These are phyloP conservation scores for Metschnikowia baotianmanensis DNA, from an alignment of 805 yeast species.

Conservation along the genomic window DNA sequence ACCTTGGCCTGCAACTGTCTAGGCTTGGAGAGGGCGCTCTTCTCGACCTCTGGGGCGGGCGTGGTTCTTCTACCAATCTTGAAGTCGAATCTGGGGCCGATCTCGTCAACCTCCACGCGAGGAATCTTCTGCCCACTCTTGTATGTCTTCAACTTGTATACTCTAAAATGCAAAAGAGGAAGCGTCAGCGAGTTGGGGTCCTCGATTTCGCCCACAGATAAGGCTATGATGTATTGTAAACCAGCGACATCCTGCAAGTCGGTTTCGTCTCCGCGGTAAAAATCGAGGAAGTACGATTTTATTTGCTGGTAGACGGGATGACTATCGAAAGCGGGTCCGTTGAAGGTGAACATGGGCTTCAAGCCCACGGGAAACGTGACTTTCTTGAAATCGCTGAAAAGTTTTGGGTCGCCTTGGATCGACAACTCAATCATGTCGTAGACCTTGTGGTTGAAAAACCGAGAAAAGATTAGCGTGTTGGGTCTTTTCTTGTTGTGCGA, in stretches of 20 bases:
- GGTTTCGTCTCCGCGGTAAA: constrained; percentile 82
- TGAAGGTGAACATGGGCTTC: constrained; percentile 91
- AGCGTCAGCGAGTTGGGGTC: constrained; percentile 69
- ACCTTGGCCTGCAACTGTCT: constrained; percentile 77
- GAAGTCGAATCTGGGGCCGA: constrained; percentile 94
- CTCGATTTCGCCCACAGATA: constrained; percentile 72
- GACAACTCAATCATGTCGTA: constrained; percentile 93
- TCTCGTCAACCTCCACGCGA: constrained; percentile 89
- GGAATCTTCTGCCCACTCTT: constrained; percentile 87
- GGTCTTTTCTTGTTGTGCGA: constrained; percentile 89
- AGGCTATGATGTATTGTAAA: constrained; percentile 82
- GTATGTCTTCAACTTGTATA: constrained; percentile 78
- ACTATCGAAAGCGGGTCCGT: constrained; percentile 86
- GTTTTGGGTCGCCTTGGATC: constrained; percentile 60
- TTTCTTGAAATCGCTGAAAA: constrained; percentile 77
- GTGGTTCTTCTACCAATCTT: constrained; percentile 81
- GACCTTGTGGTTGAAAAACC: constrained; percentile 87
- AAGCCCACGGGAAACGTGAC: constrained; percentile 82
- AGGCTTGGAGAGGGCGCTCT: constrained; percentile 81
- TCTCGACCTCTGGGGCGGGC: constrained; percentile 84
- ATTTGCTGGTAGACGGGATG: constrained; percentile 83
- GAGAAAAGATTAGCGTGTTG: constrained; percentile 79
- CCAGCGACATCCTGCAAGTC: constrained; percentile 92
- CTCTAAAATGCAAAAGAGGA: constrained; percentile 87
- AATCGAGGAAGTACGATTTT: constrained; percentile 86